These are phyloP conservation scores for Trypanosoma brucei DNA, from an alignment of 208 protist genomes.

Conservation along the genomic window DNA sequence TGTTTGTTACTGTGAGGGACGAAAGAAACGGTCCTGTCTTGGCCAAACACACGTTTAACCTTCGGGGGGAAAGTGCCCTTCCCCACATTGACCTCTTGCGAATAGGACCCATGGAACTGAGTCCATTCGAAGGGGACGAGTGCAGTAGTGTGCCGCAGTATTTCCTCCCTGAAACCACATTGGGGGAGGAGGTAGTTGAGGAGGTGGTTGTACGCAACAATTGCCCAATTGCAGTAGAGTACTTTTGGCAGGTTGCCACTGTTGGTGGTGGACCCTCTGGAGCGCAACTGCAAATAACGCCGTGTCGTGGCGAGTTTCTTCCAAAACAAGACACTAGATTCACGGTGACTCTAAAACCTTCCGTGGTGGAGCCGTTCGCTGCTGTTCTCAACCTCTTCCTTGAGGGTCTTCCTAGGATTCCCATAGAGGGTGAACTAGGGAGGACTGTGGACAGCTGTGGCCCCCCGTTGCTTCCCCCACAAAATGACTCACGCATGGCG, in stretches of 20 bases:
- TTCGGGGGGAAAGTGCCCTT: constrained; percentile 57
- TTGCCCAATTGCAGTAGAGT: constrained; percentile 53
- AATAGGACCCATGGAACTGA: constrained; percentile 42
- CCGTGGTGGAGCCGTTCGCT: constrained; percentile 27
- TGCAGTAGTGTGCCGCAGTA: constrained; percentile 30
- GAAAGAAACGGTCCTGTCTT: constrained; percentile 36
- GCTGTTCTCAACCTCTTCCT: constrained; percentile 75
- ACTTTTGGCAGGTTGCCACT: constrained; percentile 39
- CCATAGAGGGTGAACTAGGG: constrained; percentile 1
- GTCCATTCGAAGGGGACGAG: constrained; percentile 8
- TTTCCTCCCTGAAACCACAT: constrained; percentile 56
- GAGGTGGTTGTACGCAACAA: constrained; percentile 58
- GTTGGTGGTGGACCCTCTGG: constrained; percentile 10
- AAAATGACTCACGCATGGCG: not conserved
- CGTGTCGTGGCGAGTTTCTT: constrained; percentile 29
- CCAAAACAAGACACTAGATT: constrained; percentile 28
- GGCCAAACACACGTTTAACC: constrained; percentile 41
- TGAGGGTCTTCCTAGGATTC: constrained; percentile 50
- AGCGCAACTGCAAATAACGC: constrained; percentile 19
- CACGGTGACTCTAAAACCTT: constrained; percentile 28
- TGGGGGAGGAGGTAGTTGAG: constrained; percentile 41
- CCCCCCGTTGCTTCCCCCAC: too few species aligned
- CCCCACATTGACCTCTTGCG: constrained; percentile 58
- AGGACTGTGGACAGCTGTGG: not conserved
- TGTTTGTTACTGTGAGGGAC: constrained; percentile 50